Evolutionary conservation across 495 filamentous ascomycete genomes (phyloP), one percentile per base, ranked within the genome.

Genomic region (Xylaria flabelliformis): DNA sequence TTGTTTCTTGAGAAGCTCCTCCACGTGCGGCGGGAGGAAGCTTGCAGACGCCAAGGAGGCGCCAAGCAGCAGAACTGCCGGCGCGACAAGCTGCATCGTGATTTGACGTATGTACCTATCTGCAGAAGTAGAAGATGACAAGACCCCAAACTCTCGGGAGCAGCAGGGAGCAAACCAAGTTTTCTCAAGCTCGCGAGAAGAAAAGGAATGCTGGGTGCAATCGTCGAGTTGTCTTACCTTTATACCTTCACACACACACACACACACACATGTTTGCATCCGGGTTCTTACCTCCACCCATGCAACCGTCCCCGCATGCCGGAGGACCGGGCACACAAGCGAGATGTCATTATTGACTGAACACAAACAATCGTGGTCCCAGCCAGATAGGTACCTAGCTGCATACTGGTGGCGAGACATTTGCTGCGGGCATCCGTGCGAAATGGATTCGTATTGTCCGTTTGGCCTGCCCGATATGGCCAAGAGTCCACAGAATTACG

Each of bases 1-100:
- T 50, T 79, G 77, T 39, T 73, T 78, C 61, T 64, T 73, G 41
- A 79, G 61, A 15, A 79, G 76, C 10, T 82, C 78, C 76, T 89
- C 89, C 32, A 88, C 71, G 21, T 73, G 74, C 12, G 66, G 62
- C 0, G 73, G 73, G 9, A 77, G 36, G 3, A 68, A 73, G 26
- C 73, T 63, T n/a, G 74, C 75, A 8, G 51, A 71, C 13, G 83
- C 36, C 81, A 70, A 67, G 80, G 82, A 12, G 75, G 80, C 2
- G 42, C 58, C 39, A 13, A 78, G 67, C 63, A 74, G 76, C 29
- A 76, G 65, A 50, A 72, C 74, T 69, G 74, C 70, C 26, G 64
- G 53, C 51, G 74, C 70, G 7, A 67, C 1, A 34, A 67, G 65
- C 32, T 67, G 65, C 65, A 67, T 67, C 50, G 65, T 34, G 65